Conservation (phyloP, 2,329 filamentous ascomycete genomes). For the Fusarium scirpi region DNA sequence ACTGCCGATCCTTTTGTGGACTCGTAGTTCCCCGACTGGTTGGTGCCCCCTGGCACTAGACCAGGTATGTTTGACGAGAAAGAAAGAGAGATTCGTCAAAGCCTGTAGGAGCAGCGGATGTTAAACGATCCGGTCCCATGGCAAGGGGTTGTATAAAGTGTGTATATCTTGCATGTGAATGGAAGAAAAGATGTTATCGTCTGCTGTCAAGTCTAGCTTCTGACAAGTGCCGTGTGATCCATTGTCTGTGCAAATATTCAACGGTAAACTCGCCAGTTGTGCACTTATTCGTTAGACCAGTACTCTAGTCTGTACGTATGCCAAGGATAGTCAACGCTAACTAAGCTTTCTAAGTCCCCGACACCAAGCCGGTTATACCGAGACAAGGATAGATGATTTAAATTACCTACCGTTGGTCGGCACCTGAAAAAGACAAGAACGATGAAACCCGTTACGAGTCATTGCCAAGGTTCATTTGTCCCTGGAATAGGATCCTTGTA, state of each 20-base stretch:
- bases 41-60: slow-evolving; percentile 8
- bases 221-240: neutral
- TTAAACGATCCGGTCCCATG: neutral
- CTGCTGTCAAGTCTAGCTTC: neutral
- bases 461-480: neutral
- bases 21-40: slow-evolving; percentile 1
- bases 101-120: neutral
- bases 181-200: no score
- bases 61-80: neutral
- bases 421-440: neutral
- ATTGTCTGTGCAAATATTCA: slow-evolving; percentile 8
- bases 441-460: slow-evolving; percentile 5
- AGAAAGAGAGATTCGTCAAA: neutral
- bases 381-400: neutral
- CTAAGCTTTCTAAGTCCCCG: neutral
- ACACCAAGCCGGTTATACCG: neutral
- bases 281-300: neutral
- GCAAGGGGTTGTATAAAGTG: neutral
- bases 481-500: neutral
- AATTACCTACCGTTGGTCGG: neutral
- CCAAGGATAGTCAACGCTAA: neutral
- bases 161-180: neutral
- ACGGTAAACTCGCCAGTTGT: neutral
- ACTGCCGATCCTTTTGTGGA: slow-evolving; percentile 6
- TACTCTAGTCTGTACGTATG: neutral